A percentile compares a stretch with the other conserved stretches of the same genome.
These are phyloP conservation scores for Sophora flavescens DNA, from an alignment of 306 rosid species.

Conservation along the genomic window DNA sequence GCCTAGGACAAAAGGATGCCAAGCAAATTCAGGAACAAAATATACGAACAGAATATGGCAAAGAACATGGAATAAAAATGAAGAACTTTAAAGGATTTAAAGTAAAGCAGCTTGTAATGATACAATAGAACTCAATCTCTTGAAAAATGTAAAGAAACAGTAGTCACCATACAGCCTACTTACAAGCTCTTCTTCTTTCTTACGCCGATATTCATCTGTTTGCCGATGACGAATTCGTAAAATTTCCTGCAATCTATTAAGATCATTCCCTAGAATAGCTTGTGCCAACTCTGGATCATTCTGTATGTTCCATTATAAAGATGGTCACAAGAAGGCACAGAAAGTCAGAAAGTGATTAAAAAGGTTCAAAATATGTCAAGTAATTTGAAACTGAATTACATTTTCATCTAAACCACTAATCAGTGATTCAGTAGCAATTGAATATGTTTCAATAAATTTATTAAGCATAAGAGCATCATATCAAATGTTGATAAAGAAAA, in stretches of 20 bases:
- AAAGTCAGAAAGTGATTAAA: constrained; percentile 2
- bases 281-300: constrained; percentile 93
- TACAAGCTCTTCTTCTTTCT: constrained; percentile 89
- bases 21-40: constrained; percentile 23
- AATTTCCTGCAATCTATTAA: constrained; percentile 76
- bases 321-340: constrained; percentile 31
- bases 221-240: constrained; percentile 69
- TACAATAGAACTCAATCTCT: constrained; percentile 27
- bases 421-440: neutral
- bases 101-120: constrained; percentile 31
- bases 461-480: constrained; percentile 22
- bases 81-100: constrained; percentile 11
- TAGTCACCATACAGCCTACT: constrained; percentile 44
- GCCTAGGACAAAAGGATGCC: constrained; percentile 59
- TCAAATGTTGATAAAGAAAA: constrained; percentile 34
- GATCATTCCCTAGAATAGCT: constrained; percentile 81
- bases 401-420: constrained; percentile 34
- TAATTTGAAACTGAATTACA: constrained; percentile 36
- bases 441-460: constrained; percentile 30
- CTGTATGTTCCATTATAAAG: constrained; percentile 54
- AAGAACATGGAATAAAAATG: neutral
- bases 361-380: constrained; percentile 20
- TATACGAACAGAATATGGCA: constrained; percentile 19
- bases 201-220: constrained; percentile 64
- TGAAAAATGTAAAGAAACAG: constrained; percentile 35